Conservation (phyloP, 1,284 basidiomycete genomes). For the Rhodotorula sp. region DNA sequence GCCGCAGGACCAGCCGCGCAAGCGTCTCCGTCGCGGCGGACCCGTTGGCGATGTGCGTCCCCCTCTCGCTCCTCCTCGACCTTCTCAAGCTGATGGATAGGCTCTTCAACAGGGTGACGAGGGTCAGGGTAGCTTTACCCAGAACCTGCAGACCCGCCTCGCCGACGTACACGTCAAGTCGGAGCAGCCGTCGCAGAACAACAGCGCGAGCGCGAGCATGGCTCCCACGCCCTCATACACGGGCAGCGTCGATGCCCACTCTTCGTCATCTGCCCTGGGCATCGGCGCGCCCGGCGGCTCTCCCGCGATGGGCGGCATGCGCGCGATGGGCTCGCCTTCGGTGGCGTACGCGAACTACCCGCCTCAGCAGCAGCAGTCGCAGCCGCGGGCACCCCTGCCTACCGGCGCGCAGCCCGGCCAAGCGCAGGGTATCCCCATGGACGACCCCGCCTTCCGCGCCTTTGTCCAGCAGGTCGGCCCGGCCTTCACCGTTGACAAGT, state of each 20-base stretch:
- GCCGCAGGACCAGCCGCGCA: constrained; percentile 28
- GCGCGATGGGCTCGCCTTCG: background rate
- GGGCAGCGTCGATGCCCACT: constrained; percentile 5
- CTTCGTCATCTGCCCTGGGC: background rate
- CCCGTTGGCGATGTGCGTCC: constrained; percentile 19
- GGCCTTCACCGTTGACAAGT: constrained; percentile 18
- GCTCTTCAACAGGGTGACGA: constrained; percentile 6
- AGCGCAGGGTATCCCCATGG: background rate
- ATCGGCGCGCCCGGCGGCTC: background rate
- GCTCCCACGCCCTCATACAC: constrained; percentile 20
- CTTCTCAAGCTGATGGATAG: background rate
- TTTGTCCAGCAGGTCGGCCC: constrained; percentile 22
- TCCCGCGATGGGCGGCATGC: background rate
- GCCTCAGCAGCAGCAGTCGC: background rate
- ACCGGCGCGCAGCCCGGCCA: background rate
- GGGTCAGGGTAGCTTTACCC: constrained; percentile 29
- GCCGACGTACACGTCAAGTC: constrained; percentile 34
- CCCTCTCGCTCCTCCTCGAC: background rate
- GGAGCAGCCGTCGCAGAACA: constrained; percentile 22
- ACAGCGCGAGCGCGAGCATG: constrained; percentile 14
- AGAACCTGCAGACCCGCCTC: constrained; percentile 29
- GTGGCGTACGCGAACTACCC: background rate
- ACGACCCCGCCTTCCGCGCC: constrained; percentile 26
- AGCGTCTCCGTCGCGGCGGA: constrained; percentile 26
- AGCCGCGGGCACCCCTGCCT: background rate